Evolutionary conservation across 73 alveolate genomes (phyloP).

Genomic region (Uronychia setigera): DNA sequence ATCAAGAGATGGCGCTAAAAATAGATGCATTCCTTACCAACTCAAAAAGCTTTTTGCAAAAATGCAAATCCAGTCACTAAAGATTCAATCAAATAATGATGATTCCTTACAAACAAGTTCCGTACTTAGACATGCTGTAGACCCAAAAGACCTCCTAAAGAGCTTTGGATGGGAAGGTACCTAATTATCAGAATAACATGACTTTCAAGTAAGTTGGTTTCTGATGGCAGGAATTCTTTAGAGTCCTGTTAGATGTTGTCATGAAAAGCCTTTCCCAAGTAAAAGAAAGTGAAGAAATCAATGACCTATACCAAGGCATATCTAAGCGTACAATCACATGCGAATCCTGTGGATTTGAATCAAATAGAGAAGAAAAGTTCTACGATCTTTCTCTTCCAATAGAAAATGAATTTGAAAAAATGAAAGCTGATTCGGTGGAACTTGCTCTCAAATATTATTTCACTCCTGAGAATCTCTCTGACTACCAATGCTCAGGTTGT

Average conservation of each 20-base stretch:
- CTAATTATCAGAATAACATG: slow-evolving; percentile 73
- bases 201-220: slow-evolving; percentile 26
- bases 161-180: slow-evolving; percentile 75
- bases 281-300: slow-evolving; percentile 71
- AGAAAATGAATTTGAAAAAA: slow-evolving; percentile 85
- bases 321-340: slow-evolving; percentile 78
- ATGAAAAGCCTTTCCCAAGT: slow-evolving; percentile 68
- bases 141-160: slow-evolving; percentile 72
- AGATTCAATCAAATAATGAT: too few relatives aligned
- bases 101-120: too few relatives aligned
- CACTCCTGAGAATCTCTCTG: slow-evolving; percentile 89
- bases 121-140: too few relatives aligned
- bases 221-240: slow-evolving; percentile 75
- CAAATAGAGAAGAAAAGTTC: slow-evolving; percentile 71
- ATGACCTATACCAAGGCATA: slow-evolving; percentile 85
- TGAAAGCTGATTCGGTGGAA: slow-evolving; percentile 84
- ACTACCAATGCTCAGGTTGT: slow-evolving; percentile 88
- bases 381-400: slow-evolving; percentile 94
- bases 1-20: too few relatives aligned
- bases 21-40: too few relatives aligned
- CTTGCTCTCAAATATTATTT: slow-evolving; percentile 87
- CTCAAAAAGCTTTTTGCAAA: too few relatives aligned
- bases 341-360: slow-evolving; percentile 85
- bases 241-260: slow-evolving; percentile 95
- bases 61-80: too few relatives aligned